Conservation (phyloP, 2,329 filamentous ascomycete species). For the Xylariaceae sp. region DNA sequence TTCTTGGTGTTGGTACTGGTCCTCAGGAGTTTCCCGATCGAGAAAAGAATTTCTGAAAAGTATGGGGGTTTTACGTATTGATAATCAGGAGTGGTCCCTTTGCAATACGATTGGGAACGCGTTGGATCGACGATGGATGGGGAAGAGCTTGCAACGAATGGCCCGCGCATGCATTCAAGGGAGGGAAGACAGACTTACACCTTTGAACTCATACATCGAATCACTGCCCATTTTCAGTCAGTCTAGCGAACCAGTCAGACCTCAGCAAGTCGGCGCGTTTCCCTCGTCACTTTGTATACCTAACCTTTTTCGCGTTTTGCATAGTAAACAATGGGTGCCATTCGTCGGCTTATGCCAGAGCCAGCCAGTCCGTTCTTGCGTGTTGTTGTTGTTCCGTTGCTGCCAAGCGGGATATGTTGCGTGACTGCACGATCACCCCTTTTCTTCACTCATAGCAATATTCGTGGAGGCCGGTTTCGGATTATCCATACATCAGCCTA, state of each 20-base stretch:
- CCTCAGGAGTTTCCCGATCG: too few species aligned
- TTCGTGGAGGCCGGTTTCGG: too few species aligned
- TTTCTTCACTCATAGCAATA: background rate
- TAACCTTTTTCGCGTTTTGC: background rate
- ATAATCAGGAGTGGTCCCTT: constrained; percentile 1
- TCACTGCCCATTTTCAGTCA: background rate
- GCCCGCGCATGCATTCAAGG: background rate
- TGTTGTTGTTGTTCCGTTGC: background rate
- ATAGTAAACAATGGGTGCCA: background rate
- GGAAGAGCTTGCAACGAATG: too few species aligned
- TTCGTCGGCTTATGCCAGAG: background rate
- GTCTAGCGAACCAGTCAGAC: background rate
- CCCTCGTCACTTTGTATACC: background rate
- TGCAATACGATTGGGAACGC: too few species aligned
- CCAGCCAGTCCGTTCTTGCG: background rate
- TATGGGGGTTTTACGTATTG: constrained; percentile 8
- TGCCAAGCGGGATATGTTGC: background rate
- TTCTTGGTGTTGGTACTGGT: background rate
- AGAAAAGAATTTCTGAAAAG: background rate
- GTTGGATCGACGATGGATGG: too few species aligned
- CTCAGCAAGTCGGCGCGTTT: background rate
- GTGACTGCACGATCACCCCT: background rate
- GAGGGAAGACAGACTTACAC: background rate
- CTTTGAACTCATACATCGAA: background rate
- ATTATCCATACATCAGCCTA: too few species aligned